A percentile compares a stretch with the other conserved stretches of the same genome.
phyloP scores from a whole-genome alignment of 371 early-diverging fungal genomes.

The Haplosporangium sp. region DNA sequence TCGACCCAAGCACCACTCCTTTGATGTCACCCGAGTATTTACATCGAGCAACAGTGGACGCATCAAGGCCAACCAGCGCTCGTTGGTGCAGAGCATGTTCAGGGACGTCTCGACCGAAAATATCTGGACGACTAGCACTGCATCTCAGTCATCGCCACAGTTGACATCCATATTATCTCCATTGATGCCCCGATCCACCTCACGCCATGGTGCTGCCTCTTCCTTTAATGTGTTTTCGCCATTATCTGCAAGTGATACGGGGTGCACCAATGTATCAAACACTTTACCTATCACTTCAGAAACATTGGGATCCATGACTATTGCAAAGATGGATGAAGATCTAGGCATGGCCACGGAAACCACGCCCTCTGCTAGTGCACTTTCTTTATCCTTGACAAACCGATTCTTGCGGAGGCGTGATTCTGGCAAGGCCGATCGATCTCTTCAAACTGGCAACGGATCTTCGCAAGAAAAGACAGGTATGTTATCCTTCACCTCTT shows the following conservation, averaged over 20 bases:
- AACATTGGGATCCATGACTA: not conserved
- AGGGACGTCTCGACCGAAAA: constrained; percentile 45
- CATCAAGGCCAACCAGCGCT: constrained; percentile 37
- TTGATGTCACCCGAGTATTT: constrained; percentile 38
- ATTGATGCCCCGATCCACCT: not conserved
- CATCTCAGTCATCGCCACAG: constrained; percentile 9
- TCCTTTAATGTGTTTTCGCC: constrained; percentile 7
- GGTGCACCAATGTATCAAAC: no score
- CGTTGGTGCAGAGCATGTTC: constrained; percentile 44
- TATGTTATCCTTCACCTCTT: constrained; percentile 4
- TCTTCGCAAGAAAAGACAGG: constrained; percentile 19
- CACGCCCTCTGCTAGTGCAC: no score
- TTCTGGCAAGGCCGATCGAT: constrained; percentile 7
- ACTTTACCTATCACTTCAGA: not conserved
- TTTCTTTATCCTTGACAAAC: constrained; percentile 20
- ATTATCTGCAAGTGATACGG: not conserved
- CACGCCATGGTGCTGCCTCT: constrained; percentile 5
- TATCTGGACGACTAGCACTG: constrained; percentile 33
- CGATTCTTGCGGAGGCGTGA: constrained; percentile 25
- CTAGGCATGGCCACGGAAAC: no score
- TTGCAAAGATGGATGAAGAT: not conserved
- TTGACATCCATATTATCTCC: constrained; percentile 6
- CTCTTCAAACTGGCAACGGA: not conserved
- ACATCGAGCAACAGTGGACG: constrained; percentile 14
- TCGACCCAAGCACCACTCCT: constrained; percentile 25